Conservation (phyloP, 371 early-diverging fungal species). For the Choanephora cucurbitarum region DNA sequence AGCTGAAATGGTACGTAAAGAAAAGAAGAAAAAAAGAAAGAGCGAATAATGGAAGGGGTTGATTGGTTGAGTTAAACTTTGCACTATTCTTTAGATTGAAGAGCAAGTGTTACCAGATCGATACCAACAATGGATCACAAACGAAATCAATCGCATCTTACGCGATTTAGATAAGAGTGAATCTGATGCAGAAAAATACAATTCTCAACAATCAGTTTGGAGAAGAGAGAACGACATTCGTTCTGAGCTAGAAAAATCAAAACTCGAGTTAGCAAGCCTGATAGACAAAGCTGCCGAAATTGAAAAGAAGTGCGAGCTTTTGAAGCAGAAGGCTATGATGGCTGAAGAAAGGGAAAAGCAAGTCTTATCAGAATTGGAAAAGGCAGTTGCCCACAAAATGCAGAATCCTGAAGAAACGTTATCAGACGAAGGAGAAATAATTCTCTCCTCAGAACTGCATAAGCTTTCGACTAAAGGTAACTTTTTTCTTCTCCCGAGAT, state of each 20-base stretch:
- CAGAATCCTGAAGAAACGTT: constrained; percentile 2
- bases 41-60: too few species aligned
- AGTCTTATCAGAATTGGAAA: constrained; percentile 16
- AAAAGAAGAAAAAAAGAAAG: not conserved
- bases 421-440: constrained; percentile 8
- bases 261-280: constrained; percentile 24
- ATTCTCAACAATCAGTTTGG: constrained; percentile 37
- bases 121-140: constrained; percentile 77
- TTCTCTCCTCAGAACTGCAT: not conserved
- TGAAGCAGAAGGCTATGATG: constrained; percentile 23
- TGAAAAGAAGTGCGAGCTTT: constrained; percentile 30
- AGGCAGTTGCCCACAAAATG: constrained; percentile 4
- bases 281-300: constrained; percentile 27
- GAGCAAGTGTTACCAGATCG: constrained; percentile 74
- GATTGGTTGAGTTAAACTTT: not conserved
- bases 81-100: constrained; percentile 54
- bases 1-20: constrained; percentile 73
- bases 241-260: constrained; percentile 35
- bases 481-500: too few species aligned
- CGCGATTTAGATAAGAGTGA: constrained; percentile 62
- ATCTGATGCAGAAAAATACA: constrained; percentile 39
- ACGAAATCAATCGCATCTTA: constrained; percentile 83
- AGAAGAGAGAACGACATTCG: constrained; percentile 40
- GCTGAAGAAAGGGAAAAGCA: constrained; percentile 39
- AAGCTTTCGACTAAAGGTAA: not conserved